Evolutionary conservation across 768 basidiomycete genomes (phyloP).

Genomic region (Suillus subluteus): DNA sequence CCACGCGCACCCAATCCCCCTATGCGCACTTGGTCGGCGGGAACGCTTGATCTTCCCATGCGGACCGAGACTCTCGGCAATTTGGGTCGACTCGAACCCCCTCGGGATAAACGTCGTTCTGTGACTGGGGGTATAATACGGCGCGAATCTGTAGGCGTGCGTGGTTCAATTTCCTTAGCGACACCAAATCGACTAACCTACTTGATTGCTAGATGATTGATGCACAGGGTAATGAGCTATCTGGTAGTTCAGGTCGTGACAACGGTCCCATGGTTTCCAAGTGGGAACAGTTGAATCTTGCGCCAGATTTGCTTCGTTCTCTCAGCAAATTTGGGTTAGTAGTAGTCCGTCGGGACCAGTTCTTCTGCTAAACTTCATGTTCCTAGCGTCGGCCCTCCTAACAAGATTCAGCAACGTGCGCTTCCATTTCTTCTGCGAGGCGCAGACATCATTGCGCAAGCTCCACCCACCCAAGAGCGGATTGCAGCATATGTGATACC

Average conservation of each 20-base stretch:
- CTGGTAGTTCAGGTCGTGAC: constrained; percentile 61
- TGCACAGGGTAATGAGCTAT: constrained; percentile 57
- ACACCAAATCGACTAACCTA: constrained; percentile 21
- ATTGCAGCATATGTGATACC: constrained; percentile 98
- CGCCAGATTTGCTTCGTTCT: constrained; percentile 85
- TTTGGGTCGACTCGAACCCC: constrained; percentile 41
- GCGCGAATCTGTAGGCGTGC: constrained; percentile 75
- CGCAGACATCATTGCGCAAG: constrained; percentile 97
- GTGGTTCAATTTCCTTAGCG: constrained; percentile 31
- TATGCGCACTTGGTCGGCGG: constrained; percentile 84
- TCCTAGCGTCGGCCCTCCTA: constrained; percentile 89
- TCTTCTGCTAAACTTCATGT: constrained; percentile 11
- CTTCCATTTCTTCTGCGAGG: constrained; percentile 93
- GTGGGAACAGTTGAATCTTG: constrained; percentile 91
- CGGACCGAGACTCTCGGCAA: constrained; percentile 48
- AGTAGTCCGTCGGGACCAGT: background rate
- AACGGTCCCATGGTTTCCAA: constrained; percentile 85
- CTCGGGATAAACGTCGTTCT: constrained; percentile 77
- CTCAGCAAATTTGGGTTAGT: constrained; percentile 92
- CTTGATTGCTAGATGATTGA: constrained; percentile 51
- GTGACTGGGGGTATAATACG: constrained; percentile 63
- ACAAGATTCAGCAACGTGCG: constrained; percentile 98
- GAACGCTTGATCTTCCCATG: constrained; percentile 73
- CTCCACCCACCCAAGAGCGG: constrained; percentile 96
- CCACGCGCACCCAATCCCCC: constrained; percentile 71